Evolutionary conservation across 2,329 filamentous ascomycete genomes (phyloP).

Genomic region (Aspergillus candidus): DNA sequence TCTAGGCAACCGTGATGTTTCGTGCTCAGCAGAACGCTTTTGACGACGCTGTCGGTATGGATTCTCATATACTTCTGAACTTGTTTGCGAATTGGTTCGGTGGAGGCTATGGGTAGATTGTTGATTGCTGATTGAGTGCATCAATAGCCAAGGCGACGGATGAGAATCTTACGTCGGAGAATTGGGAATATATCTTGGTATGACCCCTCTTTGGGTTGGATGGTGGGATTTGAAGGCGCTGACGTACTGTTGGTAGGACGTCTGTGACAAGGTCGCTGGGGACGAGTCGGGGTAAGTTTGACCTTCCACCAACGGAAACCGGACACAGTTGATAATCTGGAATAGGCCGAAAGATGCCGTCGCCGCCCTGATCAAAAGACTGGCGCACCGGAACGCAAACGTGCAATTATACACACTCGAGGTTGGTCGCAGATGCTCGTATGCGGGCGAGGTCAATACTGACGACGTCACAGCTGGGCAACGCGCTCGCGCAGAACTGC

Average conservation of each 20-base stretch:
- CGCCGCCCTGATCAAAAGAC: slow-evolving; percentile 81
- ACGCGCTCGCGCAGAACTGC: slow-evolving; percentile 88
- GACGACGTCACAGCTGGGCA: slow-evolving; percentile 61
- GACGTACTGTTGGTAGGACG: slow-evolving; percentile 41
- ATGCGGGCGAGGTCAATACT: not conserved
- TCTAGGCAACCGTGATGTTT: slow-evolving; percentile 43
- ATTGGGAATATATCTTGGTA: slow-evolving; percentile 66
- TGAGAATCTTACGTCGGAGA: slow-evolving; percentile 88
- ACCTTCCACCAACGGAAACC: not conserved
- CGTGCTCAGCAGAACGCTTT: slow-evolving; percentile 61
- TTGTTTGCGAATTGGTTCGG: not conserved
- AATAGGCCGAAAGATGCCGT: slow-evolving; percentile 71
- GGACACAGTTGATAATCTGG: slow-evolving; percentile 10
- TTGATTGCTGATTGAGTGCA: slow-evolving; percentile 21
- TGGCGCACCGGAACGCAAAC: slow-evolving; percentile 91
- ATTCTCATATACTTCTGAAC: slow-evolving; percentile 7
- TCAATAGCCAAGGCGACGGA: slow-evolving; percentile 75
- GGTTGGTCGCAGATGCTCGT: slow-evolving; percentile 38
- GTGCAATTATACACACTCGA: slow-evolving; percentile 93
- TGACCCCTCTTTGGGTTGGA: slow-evolving; percentile 10
- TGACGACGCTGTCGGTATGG: slow-evolving; percentile 62
- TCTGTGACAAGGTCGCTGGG: slow-evolving; percentile 53
- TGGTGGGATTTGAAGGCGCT: slow-evolving; percentile 8
- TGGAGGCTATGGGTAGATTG: not conserved
- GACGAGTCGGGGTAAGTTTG: slow-evolving; percentile 42